Evolutionary conservation across 1,284 basidiomycete species (phyloP), one percentile per base, ranked within the genome.

Genomic region (Neonothopanus nambi): DNA sequence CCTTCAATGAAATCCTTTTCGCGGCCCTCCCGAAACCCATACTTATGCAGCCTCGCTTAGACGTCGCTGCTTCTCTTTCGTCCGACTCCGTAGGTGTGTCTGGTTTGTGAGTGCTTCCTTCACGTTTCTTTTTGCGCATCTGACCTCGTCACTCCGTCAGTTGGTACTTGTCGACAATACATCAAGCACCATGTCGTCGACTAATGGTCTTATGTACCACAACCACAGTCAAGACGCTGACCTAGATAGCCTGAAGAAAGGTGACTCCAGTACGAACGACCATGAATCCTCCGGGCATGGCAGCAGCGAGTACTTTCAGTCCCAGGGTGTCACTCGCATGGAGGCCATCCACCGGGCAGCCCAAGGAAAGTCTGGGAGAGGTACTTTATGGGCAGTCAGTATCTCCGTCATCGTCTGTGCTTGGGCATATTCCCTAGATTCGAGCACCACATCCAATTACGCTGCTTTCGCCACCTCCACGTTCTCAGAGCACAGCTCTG

Each of bases 381-480:
- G 26, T 3, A 58, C 57, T 8, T 23, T 58, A 13, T 55, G 51
- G 42, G 48, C 48, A 28, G 44, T 59, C 44, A 42, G 47, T 11
- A 45, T 52, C 24, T 57, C 57, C 17, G 39, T 59, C 39, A 41
- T 59, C 38, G 47, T 57, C 41, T 59, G 57, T 39, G 57, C 57
- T 26, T 59, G 57, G 57, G 57, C 57, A 17, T 56, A 58, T 41
- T 35, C 57, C 1, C 57, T 58, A 21, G 57, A 58, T 39, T 17
- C 36, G 12, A 44, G 50, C 7, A 58, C 54, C 4, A 58, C 57
- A 4, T 52, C 49, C 52, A 54, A 51, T 42, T 57, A 58, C 39
- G 35, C 48, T n/a, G 44, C 52, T 13, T 52, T 58, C 35, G 53
- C 57, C 4, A 58, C 57, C 30, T 58, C 57, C 33, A 17, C 48